Conservation (phyloP, 345 rosid genomes). For the Carallia pectinifolia region DNA sequence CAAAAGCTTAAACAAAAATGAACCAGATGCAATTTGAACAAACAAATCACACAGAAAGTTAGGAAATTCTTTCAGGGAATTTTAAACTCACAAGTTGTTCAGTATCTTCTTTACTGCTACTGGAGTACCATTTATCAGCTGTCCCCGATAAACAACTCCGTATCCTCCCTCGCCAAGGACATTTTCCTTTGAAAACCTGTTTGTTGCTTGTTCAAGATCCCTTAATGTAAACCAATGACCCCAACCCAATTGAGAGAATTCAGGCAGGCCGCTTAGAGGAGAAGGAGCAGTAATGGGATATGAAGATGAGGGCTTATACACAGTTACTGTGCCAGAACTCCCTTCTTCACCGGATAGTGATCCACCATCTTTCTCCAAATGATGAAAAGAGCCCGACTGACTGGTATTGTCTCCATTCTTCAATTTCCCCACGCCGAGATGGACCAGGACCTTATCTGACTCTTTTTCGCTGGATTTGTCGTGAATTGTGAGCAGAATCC, state of each 20-base stretch:
- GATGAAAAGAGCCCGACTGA: conserved; percentile 64
- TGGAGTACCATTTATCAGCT: conserved; percentile 66
- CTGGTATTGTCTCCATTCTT: conserved; percentile 60
- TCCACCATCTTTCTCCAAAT: conserved; percentile 60
- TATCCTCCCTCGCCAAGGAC: conserved; percentile 83
- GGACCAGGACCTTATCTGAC: conserved; percentile 78
- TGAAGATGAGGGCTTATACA: conserved; percentile 65
- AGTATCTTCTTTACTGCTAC: conserved; percentile 79
- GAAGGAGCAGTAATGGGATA: conserved; percentile 73
- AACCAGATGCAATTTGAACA: conserved; percentile 2
- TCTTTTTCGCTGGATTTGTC: conserved; percentile 68
- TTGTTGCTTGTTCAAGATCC: conserved; percentile 80
- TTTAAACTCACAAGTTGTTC: conserved; percentile 62
- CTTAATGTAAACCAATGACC: conserved; percentile 88
- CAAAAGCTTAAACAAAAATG: conserved; percentile 1
- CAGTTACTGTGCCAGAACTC: conserved; percentile 45
- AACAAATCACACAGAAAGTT: not conserved
- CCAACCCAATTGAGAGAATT: conserved; percentile 82
- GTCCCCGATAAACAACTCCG: conserved; percentile 72
- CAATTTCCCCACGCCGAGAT: conserved; percentile 65
- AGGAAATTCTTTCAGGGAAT: not conserved
- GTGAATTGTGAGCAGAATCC: conserved; percentile 72
- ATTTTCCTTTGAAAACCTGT: conserved; percentile 67
- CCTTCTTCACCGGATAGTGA: conserved; percentile 81
- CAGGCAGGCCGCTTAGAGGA: conserved; percentile 68